phyloP scores from a whole-genome alignment of 1,284 basidiomycete genomes.

The Trametes sp. region DNA sequence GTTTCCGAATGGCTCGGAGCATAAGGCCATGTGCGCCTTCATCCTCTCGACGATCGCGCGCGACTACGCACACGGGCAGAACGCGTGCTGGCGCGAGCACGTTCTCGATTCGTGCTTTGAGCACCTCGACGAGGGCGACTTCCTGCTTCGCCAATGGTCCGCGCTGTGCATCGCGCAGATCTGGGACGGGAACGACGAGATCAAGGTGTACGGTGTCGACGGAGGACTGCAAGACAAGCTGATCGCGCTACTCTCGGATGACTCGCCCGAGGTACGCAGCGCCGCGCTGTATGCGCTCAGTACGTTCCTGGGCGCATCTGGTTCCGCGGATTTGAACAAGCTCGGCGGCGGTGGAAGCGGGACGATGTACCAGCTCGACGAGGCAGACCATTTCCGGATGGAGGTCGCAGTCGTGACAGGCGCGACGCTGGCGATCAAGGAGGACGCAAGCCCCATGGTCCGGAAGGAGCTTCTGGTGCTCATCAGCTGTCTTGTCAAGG shows the following conservation, averaged over 20 bases:
- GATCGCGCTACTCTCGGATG: slow-evolving; percentile 84
- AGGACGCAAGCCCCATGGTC: slow-evolving; percentile 96
- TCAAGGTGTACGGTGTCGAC: slow-evolving; percentile 87
- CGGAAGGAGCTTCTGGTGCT: slow-evolving; percentile 94
- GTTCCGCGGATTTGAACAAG: slow-evolving; percentile 69
- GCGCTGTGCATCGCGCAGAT: slow-evolving; percentile 94
- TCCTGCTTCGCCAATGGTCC: slow-evolving; percentile 93
- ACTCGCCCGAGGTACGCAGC: slow-evolving; percentile 92
- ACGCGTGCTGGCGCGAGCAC: slow-evolving; percentile 84
- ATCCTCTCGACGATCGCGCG: slow-evolving; percentile 94
- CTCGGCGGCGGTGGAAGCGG: slow-evolving; percentile 88
- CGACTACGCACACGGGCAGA: slow-evolving; percentile 88
- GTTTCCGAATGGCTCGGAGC: slow-evolving; percentile 92
- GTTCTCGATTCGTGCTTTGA: slow-evolving; percentile 93
- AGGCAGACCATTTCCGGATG: slow-evolving; percentile 81
- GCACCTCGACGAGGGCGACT: slow-evolving; percentile 89
- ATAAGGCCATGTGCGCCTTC: slow-evolving; percentile 99
- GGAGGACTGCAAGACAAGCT: slow-evolving; percentile 88
- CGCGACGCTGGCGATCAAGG: slow-evolving; percentile 82
- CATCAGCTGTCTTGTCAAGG: slow-evolving; percentile 92
- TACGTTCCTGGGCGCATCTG: slow-evolving; percentile 92
- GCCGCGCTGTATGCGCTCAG: slow-evolving; percentile 93
- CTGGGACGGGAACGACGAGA: slow-evolving; percentile 94
- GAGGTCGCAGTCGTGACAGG: slow-evolving; percentile 83
- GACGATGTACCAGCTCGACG: slow-evolving; percentile 83